phyloP scores from a whole-genome alignment of 768 basidiomycete species.

The Grammothele lineata region DNA sequence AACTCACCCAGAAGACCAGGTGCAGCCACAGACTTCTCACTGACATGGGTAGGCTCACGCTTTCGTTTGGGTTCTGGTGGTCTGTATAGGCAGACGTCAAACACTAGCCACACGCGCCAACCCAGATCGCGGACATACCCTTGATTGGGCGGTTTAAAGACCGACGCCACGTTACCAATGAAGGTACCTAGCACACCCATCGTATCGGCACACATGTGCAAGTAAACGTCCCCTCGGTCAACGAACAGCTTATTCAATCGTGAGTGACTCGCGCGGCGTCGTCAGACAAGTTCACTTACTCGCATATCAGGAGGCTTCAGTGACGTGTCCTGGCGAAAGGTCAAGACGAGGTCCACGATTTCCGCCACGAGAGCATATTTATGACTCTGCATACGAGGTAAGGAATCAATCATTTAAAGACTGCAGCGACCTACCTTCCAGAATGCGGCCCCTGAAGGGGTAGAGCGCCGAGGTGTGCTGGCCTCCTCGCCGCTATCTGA shows the following conservation, averaged over 20 bases:
- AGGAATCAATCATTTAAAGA: no score
- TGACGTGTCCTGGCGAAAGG: constrained; percentile 29
- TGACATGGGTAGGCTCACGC: constrained; percentile 15
- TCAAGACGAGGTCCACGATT: constrained; percentile 45
- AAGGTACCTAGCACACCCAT: constrained; percentile 54
- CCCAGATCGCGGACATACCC: constrained; percentile 8
- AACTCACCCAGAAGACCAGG: constrained; percentile 26
- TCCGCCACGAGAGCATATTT: constrained; percentile 72
- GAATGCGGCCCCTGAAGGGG: constrained; percentile 35
- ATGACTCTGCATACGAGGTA: no score
- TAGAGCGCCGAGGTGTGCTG: constrained; percentile 13
- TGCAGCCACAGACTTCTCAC: constrained; percentile 3
- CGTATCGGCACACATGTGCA: constrained; percentile 81
- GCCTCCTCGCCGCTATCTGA: constrained; percentile 23
- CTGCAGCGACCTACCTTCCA: constrained; percentile 59
- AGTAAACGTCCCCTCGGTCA: constrained; percentile 45
- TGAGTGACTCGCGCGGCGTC: not conserved
- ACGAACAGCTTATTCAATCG: constrained; percentile 45
- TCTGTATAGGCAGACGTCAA: not conserved
- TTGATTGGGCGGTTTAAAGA: constrained; percentile 32
- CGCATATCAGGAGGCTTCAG: constrained; percentile 27
- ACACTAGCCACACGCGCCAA: not conserved
- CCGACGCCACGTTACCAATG: constrained; percentile 44
- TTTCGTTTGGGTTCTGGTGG: constrained; percentile 11
- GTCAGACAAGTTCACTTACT: constrained; percentile 28